Base-by-base conservation (phyloP, 495 filamentous ascomycete species). In the Cudoniella acicularis region DNA sequence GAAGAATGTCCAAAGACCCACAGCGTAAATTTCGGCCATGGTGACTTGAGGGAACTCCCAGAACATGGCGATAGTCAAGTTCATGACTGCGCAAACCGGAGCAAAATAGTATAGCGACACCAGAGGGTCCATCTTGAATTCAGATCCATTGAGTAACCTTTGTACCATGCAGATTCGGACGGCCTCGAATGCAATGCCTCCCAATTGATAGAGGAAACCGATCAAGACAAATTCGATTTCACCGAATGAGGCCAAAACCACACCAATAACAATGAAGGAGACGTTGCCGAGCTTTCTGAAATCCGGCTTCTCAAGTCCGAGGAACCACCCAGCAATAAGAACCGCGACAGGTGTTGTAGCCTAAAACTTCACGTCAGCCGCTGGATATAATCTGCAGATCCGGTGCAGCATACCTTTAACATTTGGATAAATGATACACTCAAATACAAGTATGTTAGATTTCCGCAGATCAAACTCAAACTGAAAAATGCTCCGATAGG, bases 71-170 rank as follows among this genome's bases (percentile, higher is more conserved):
- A 91, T 87, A 18, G 83, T 59, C 67, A 84, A 83, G 77, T 96
- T 97, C 87, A 96, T 95, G 64, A 84, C 78, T 54, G 92, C 90
- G 76, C 92, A 97, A 63, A 93, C 86, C 6, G 92, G 92, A 10
- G 92, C 92, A 65, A 93, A 97, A 80, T 97, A 96, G 83, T 96
- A 97, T 10, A 97, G 83, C 8, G 92, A 96, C 36, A 97, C 92
- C 41, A 96, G 82, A 52, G 92, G 92, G 72, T 97, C 92, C 92
- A 97, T 97, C 86, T 96, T 96, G 83, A 85, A 96, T 77, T 96
- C 92, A 52, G 89, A 79, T 10, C 88, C 90, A 81, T 86, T 92
- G 55, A 97, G 83, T 49, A 97, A 80, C 45, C 85, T 85, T 78
- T 96, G 87, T 46, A 97, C 90, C 88, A 97, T 86, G 72, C 91